Evolutionary conservation across 371 early-diverging fungal genomes (phyloP).

Genomic region (Mortierella sp.): DNA sequence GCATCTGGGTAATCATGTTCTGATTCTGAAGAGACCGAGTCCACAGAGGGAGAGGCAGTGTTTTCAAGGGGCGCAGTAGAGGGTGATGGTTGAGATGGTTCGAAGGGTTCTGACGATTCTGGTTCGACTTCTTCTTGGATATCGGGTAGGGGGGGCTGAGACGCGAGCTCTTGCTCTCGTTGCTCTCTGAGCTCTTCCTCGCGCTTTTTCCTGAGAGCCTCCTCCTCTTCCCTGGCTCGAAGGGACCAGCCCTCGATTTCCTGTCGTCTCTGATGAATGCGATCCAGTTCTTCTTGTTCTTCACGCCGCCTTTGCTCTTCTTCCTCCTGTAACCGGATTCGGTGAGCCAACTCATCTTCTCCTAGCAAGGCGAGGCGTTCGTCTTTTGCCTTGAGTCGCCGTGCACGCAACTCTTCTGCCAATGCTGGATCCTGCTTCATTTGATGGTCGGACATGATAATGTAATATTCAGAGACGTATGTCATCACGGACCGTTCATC

Average conservation of each 20-base stretch:
- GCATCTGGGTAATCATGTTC: conserved; percentile 30
- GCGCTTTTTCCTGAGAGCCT: conserved; percentile 36
- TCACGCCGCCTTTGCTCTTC: conserved; percentile 26
- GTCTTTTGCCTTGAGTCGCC: conserved; percentile 39
- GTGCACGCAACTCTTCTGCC: conserved; percentile 23
- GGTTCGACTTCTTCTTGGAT: too few relatives aligned
- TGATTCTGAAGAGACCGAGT: conserved; percentile 22
- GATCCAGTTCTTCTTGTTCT: conserved; percentile 45
- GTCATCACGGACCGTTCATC: conserved; percentile 72
- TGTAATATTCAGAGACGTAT: conserved; percentile 65
- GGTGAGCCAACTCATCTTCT: conserved; percentile 31
- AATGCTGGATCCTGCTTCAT: conserved; percentile 39
- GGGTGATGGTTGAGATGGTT: too few relatives aligned
- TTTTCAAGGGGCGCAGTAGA: too few relatives aligned
- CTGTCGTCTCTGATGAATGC: conserved; percentile 38
- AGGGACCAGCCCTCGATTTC: conserved; percentile 53
- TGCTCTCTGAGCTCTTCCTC: conserved; percentile 41
- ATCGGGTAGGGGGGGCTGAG: too few relatives aligned
- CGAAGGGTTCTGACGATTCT: too few relatives aligned
- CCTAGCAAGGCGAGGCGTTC: conserved; percentile 47
- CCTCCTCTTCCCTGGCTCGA: conserved; percentile 42
- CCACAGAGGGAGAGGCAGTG: too few relatives aligned
- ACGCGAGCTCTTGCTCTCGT: conserved; percentile 41
- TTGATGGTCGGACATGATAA: conserved; percentile 53
- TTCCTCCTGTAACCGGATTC: conserved; percentile 30